Conservation (phyloP, 2,329 filamentous ascomycete species). For the Biscogniauxia mediterranea region DNA sequence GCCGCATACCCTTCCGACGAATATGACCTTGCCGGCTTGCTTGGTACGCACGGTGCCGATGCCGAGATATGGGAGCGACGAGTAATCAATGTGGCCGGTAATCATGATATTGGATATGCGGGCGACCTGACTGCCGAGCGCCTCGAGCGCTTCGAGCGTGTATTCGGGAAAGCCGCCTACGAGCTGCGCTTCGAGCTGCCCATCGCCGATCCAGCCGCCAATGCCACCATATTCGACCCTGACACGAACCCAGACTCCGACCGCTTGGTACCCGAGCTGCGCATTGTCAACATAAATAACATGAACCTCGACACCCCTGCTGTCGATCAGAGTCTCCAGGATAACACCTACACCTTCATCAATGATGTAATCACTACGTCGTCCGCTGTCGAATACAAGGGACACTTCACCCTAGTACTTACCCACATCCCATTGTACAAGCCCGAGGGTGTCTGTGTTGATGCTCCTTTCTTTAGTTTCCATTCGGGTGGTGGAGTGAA, state of each 20-base stretch:
- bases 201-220: slow-evolving; percentile 37
- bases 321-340: slow-evolving; percentile 63
- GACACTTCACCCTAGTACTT: slow-evolving; percentile 76
- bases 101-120: slow-evolving; percentile 95
- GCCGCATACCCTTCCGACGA: slow-evolving; percentile 48
- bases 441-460: slow-evolving; percentile 74
- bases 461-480: slow-evolving; percentile 80
- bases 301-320: slow-evolving; percentile 92
- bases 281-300: slow-evolving; percentile 83
- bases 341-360: slow-evolving; percentile 74
- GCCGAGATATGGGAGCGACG: slow-evolving; percentile 65
- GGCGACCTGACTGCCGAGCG: slow-evolving; percentile 80
- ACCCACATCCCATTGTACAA: slow-evolving; percentile 95
- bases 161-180: slow-evolving; percentile 89
- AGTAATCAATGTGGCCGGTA: slow-evolving; percentile 88
- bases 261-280: slow-evolving; percentile 64
- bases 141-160: slow-evolving; percentile 75
- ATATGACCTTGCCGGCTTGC: slow-evolving; percentile 49
- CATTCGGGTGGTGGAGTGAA: slow-evolving; percentile 70
- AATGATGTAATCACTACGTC: slow-evolving; percentile 65
- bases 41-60: slow-evolving; percentile 47
- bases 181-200: slow-evolving; percentile 72
- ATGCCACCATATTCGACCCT: slow-evolving; percentile 42
- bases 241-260: slow-evolving; percentile 45
- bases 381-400: slow-evolving; percentile 57